A percentile compares a stretch with the other conserved stretches of the same genome.
Conservation (phyloP, 116 monocot genomes). For the Cymodocea nodosa region DNA sequence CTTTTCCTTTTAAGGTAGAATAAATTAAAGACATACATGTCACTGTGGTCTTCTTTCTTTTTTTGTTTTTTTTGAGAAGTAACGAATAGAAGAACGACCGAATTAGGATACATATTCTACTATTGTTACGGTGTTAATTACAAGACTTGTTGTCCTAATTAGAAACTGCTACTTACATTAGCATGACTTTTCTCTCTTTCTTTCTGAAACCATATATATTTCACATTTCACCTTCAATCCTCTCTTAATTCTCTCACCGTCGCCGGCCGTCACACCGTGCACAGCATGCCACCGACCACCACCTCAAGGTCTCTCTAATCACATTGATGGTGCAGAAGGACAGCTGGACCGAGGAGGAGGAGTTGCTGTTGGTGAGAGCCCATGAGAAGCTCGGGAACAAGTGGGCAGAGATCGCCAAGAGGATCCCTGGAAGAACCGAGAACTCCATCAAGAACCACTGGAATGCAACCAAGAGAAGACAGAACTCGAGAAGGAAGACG, state of each 20-base stretch:
- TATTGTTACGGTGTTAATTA: too few relatives aligned
- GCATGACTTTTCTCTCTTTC: neutral
- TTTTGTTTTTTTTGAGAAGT: neutral
- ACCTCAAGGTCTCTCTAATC: too few relatives aligned
- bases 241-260: neutral
- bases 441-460: constrained; percentile 42
- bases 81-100: too few relatives aligned
- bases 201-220: neutral
- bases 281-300: neutral
- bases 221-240: neutral
- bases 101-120: too few relatives aligned
- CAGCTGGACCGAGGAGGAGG: constrained; percentile 30
- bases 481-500: constrained; percentile 11
- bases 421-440: constrained; percentile 28
- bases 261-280: neutral
- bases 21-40: too few relatives aligned
- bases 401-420: constrained; percentile 33
- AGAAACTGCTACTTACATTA: too few relatives aligned
- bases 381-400: constrained; percentile 23
- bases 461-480: constrained; percentile 32
- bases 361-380: constrained; percentile 15
- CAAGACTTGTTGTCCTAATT: too few relatives aligned
- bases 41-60: neutral
- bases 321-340: constrained; percentile 16
- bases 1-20: too few relatives aligned